Percentiles rank a stretch among this genome's conserved stretches.
Conservation (phyloP, 1,139 yeast species). For the Candida sojae region DNA sequence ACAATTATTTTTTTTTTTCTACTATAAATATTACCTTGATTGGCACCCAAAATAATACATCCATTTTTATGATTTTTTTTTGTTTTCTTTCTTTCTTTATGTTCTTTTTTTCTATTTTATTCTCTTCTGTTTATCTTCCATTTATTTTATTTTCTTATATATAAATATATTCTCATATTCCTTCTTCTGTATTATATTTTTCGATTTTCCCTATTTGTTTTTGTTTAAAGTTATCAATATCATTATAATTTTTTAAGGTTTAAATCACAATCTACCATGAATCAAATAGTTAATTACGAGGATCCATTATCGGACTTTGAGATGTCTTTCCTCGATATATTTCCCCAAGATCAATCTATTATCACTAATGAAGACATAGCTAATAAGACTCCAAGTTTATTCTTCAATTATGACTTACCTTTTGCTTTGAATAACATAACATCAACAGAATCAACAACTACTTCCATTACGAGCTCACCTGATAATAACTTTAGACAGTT, state of each 20-base stretch:
- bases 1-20: not conserved
- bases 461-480: not conserved
- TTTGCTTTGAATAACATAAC: not conserved
- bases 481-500: not conserved
- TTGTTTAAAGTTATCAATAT: not conserved
- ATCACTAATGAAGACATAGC: not conserved
- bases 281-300: constrained; percentile 3
- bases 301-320: constrained; percentile 3
- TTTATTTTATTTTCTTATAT: not conserved
- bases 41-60: constrained; percentile 1
- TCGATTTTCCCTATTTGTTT: not conserved
- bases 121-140: too few relatives aligned
- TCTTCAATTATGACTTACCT: not conserved
- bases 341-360: not conserved
- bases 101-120: not conserved
- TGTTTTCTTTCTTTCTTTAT: not conserved
- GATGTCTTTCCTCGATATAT: not conserved
- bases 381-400: constrained; percentile 4
- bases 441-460: not conserved
- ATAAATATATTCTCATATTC: not conserved
- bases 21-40: constrained; percentile 2
- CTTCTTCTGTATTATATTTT: not conserved
- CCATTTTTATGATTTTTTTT: not conserved
- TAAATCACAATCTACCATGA: not conserved
- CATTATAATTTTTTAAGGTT: too few relatives aligned